Conservation (phyloP, 345 rosid genomes). For the sweet orange (Citrus sinensis) region DVS_A1.0 CM039165.1:32172501-32173000, state of each 20-base stretch:
- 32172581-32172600: background rate
- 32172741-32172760: slow-evolving; percentile 95
- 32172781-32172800: slow-evolving; percentile 64
- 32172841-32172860: background rate
- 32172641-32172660: background rate
- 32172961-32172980: background rate
- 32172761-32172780: slow-evolving; percentile 97
- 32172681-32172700: slow-evolving; percentile 14
- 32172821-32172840: background rate
- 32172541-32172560: background rate
- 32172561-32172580: background rate
- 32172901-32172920: background rate
- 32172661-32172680: slow-evolving; percentile 3
- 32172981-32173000: background rate
- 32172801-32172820: background rate
- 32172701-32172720: slow-evolving; percentile 80
- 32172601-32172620: background rate
- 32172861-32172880: background rate
- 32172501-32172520: background rate
- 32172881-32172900: background rate
- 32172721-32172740: slow-evolving; percentile 92
- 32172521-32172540: background rate
- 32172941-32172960: background rate
- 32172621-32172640: background rate
- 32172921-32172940: background rate